Evolutionary conservation across 1,284 basidiomycete species (phyloP), one percentile per base, ranked within the genome.

Genomic region (Cryptococcus maquisensis): DNA sequence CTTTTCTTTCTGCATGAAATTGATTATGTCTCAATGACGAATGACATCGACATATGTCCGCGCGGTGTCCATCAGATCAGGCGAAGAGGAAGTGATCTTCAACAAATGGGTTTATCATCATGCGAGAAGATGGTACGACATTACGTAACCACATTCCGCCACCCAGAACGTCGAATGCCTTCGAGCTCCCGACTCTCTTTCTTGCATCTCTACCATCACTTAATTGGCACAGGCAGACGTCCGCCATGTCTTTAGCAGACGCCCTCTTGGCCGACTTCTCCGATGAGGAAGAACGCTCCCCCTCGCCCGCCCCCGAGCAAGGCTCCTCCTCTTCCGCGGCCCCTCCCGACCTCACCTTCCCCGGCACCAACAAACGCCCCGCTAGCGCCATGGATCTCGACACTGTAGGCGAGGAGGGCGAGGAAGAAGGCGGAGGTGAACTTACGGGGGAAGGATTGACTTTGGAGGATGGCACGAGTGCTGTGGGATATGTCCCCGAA

Each of bases 401-500:
- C 13, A 36, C 47, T 5, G 45, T 52, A 2, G 52, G 44, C 20
- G 49, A 20, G 54, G 62, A 57, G 13, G 63, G 78, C 9, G 42
- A 16, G 15, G 42, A 44, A 26, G 20, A 9, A 5, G 24, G 16
- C 23, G 42, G 15, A 24, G 79, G 67, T 12, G 78, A 74, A 5
- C 56, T 54, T 51, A 61, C 63, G n/a, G 69, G 59, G 20, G 67
- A 69, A 6, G 66, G 55, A 35, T 52, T 64, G 49, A 68, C 80
- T 0, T 56, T 73, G 55, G 70, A 71, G 46, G 65, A 73, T 49
- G 70, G 72, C 1, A 61, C 57, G 26, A 62, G 61, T 38, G 66
- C 66, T 10, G 65, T 65, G 9, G 82, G 83, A 5, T 80, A 88
- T n/a, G 85, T 97, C 0, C 83, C 94, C 0, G 86, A 90, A 62